Evolutionary conservation across 2,329 filamentous ascomycete genomes (phyloP).

Genomic region (Neonectria magnoliae): DNA sequence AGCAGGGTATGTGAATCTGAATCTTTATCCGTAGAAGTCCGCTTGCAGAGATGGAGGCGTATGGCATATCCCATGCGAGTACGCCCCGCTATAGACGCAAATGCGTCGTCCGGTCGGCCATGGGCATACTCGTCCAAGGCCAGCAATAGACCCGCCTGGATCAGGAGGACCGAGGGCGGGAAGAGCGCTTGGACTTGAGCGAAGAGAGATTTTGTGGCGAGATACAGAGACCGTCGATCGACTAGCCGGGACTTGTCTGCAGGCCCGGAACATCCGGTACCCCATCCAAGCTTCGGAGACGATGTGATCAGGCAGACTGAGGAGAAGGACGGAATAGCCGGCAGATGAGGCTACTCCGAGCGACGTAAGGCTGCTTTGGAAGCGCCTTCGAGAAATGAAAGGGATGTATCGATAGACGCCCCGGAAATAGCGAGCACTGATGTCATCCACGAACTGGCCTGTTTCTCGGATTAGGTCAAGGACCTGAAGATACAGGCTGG

Average conservation of each 20-base stretch:
- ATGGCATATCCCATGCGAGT: neutral
- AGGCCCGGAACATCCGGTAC: neutral
- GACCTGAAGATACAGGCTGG: neutral
- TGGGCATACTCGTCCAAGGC: constrained; percentile 9
- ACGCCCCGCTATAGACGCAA: neutral
- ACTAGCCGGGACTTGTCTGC: neutral
- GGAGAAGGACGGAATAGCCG: constrained; percentile 1
- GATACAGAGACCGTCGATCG: neutral
- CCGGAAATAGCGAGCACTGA: constrained; percentile 6
- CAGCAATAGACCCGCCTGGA: constrained; percentile 11
- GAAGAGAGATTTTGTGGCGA: neutral
- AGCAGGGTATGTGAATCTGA: neutral
- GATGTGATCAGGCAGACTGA: neutral
- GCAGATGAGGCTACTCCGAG: neutral
- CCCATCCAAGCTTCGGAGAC: neutral
- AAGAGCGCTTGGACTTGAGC: neutral
- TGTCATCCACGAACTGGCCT: constrained; percentile 11
- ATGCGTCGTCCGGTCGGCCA: constrained; percentile 2
- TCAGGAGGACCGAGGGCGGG: neutral
- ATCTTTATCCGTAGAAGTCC: neutral
- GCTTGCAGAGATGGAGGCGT: neutral
- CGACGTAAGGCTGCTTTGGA: neutral
- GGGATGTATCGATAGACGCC: constrained; percentile 2
- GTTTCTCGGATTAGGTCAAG: neutral
- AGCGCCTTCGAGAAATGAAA: constrained; percentile 10